Base-by-base conservation (phyloP, 2,329 filamentous ascomycete species). In the Sporothrix schenckii region DNA sequence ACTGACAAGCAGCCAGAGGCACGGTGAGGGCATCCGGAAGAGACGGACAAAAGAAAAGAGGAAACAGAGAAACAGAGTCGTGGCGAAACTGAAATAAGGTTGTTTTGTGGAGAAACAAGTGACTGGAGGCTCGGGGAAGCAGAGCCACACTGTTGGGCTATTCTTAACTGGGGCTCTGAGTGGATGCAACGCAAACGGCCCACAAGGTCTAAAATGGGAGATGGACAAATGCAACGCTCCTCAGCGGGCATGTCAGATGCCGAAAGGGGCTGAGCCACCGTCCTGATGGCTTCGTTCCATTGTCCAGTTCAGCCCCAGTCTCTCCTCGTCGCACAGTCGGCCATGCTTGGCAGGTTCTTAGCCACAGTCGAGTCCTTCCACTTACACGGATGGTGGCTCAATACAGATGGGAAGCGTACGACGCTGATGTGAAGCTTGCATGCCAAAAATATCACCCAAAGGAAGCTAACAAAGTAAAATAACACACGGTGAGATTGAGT, bases 301-400 rank as follows among this genome's bases (percentile, higher is more conserved):
- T 27, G 34, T 34, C 34, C 34, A 34, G 34, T 34, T 6, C 34
- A 34, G 34, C 6, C 34, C 34, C 34, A 34, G 34, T 34, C 34
- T 34, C 34, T n/a, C 14, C 41, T 19, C 24, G 24, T 19, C 0
- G 24, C n/a, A 24, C 24, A n/a, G n/a, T n/a, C n/a, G n/a, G n/a
- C n/a, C 63, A 53, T 19, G n/a, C 49, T 41, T 34, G 47, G 47
- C 49, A 24, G 30, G 2, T 19, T 58, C 30, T 21, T 41, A 11
- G 27, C 44, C 27, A n/a, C 14, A 39, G 44, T 66, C 44, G 61
- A 66, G 44, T 66, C 30, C 24, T 19, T 44, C 19, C 27, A 66
- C 49, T 34, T 41, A 66, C 63, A 66, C 63, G 63, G 60, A 49
- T 19, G 60, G 44, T 63, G 60, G 60, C 60, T 63, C 21, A 63